phyloP scores from a whole-genome alignment of 2,329 filamentous ascomycete genomes.

The Ustilaginoidea virens region DNA sequence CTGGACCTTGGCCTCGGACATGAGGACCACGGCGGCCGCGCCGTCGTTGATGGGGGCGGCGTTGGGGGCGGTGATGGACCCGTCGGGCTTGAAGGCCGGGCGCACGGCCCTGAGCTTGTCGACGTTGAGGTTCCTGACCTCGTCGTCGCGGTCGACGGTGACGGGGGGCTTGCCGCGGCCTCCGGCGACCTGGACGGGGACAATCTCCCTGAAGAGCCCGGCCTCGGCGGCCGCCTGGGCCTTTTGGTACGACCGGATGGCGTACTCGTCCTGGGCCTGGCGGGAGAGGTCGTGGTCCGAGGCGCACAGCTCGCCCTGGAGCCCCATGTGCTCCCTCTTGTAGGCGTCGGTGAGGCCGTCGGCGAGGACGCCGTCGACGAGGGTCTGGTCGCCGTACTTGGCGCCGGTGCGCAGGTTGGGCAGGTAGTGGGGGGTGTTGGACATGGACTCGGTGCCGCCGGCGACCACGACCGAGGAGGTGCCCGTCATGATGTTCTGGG shows the following conservation, averaged over 20 bases:
- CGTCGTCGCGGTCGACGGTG: slow-evolving; percentile 73
- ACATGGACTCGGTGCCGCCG: slow-evolving; percentile 96
- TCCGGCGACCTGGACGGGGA: slow-evolving; percentile 73
- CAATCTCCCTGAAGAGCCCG: slow-evolving; percentile 79
- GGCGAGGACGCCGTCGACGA: slow-evolving; percentile 85
- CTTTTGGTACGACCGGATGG: slow-evolving; percentile 88
- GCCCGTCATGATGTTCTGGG: slow-evolving; percentile 94
- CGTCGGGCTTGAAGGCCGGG: slow-evolving; percentile 66
- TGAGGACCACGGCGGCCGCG: slow-evolving; percentile 79
- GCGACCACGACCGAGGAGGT: slow-evolving; percentile 87
- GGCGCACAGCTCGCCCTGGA: slow-evolving; percentile 84
- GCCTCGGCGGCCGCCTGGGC: slow-evolving; percentile 73
- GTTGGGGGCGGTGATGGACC: slow-evolving; percentile 91
- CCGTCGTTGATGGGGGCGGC: slow-evolving; percentile 94
- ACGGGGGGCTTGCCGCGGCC: slow-evolving; percentile 80
- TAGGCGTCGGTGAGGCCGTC: slow-evolving; percentile 92
- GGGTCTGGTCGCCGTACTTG: slow-evolving; percentile 83
- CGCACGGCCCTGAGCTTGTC: slow-evolving; percentile 77
- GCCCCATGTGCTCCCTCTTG: slow-evolving; percentile 93
- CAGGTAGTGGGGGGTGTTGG: slow-evolving; percentile 92
- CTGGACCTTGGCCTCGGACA: slow-evolving; percentile 88
- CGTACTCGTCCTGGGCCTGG: slow-evolving; percentile 87
- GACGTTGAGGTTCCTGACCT: slow-evolving; percentile 84
- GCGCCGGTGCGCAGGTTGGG: slow-evolving; percentile 71
- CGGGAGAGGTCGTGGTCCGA: slow-evolving; percentile 66